A percentile compares a stretch with the other conserved stretches of the same genome.
Evolutionary conservation across 306 rosid genomes (phyloP).

Genomic region (Leucaena leucocephala): DNA sequence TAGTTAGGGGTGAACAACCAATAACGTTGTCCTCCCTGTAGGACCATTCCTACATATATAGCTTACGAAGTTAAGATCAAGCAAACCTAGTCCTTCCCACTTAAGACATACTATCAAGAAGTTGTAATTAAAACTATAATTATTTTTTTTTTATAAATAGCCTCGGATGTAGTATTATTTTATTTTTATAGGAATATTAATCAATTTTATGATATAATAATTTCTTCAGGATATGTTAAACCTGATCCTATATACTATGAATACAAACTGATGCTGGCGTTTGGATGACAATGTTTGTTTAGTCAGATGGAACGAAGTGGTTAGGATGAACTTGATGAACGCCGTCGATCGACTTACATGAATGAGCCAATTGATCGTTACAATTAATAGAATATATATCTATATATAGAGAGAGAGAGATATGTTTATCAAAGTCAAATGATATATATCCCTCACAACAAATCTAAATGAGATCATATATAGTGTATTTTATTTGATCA

Average conservation of each 20-base stretch:
- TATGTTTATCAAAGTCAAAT: constrained; percentile 8
- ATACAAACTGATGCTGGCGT: background rate
- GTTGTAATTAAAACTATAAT: too few relatives aligned
- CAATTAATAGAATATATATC: constrained; percentile 6
- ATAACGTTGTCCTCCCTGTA: background rate
- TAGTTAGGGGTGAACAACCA: background rate
- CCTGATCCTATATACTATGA: too few relatives aligned
- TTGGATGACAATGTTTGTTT: background rate
- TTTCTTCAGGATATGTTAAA: background rate
- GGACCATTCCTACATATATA: background rate
- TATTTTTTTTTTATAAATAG: too few relatives aligned
- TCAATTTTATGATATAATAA: too few relatives aligned
- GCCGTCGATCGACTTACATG: background rate
- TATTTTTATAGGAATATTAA: background rate
- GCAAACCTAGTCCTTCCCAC: background rate
- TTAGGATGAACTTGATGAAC: background rate
- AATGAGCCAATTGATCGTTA: background rate
- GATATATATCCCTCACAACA: constrained; percentile 3
- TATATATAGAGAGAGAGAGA: too few relatives aligned
- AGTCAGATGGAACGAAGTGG: background rate
- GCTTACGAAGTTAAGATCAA: background rate
- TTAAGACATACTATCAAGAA: too few relatives aligned
- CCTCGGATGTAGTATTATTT: too few relatives aligned
- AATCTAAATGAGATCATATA: background rate
- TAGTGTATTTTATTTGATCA: background rate